phyloP scores from a whole-genome alignment of 2,329 filamentous ascomycete species.

The Calonectria ilicicola region DNA sequence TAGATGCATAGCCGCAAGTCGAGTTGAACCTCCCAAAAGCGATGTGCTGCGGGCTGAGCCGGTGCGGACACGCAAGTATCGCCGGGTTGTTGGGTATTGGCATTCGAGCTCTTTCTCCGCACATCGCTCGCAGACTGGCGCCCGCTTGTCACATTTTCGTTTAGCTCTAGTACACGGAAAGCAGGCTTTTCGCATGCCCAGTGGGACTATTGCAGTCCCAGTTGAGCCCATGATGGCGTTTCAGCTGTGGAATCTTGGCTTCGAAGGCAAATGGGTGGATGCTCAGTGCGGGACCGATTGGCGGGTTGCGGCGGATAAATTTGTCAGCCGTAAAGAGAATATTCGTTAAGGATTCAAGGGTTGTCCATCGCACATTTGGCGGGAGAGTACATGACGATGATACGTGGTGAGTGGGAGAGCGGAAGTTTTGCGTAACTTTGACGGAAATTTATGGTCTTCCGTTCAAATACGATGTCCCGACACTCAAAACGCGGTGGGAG shows the following conservation, averaged over 20 bases:
- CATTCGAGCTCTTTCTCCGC: constrained; percentile 23
- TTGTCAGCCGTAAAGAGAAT: background rate
- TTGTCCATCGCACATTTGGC: background rate
- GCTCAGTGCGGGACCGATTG: background rate
- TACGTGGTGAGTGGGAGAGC: background rate
- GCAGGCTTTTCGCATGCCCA: constrained; percentile 9
- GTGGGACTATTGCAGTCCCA: background rate
- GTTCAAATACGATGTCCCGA: background rate
- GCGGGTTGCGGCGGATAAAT: background rate
- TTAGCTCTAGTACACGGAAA: constrained; percentile 24
- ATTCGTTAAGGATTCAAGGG: background rate
- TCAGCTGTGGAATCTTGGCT: too few species aligned
- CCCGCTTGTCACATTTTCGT: constrained; percentile 19
- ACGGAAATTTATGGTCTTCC: background rate
- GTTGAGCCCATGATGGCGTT: background rate
- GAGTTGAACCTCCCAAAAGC: background rate
- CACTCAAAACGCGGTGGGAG: background rate
- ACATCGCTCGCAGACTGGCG: constrained; percentile 21
- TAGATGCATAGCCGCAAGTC: background rate
- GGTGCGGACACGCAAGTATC: background rate
- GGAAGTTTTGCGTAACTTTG: background rate
- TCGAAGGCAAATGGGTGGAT: too few species aligned
- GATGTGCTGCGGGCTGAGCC: background rate
- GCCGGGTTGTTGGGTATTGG: constrained; percentile 15
- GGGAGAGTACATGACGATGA: background rate